Evolutionary conservation across 1,139 yeast species (phyloP), one percentile per base, ranked within the genome.

Genomic region (Kodamaea plutei): DNA sequence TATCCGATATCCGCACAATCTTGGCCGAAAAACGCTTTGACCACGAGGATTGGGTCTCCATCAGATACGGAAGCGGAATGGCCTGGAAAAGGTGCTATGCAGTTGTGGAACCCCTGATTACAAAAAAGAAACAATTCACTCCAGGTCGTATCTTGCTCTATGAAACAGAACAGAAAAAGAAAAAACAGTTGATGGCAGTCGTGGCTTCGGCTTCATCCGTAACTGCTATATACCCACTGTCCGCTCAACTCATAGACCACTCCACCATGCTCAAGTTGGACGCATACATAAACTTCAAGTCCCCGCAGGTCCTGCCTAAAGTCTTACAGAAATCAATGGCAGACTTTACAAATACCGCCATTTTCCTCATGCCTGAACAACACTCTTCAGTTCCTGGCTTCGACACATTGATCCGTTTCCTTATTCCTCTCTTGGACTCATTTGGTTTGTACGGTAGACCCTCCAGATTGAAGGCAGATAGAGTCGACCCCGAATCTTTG

Each of bases 61-160:
- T 91, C 15, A 69, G 97, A 43, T 89, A 89, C 56, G 97, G 97
- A 10, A 76, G 93, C 11, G 98, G 98, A 20, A 87, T 87, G 95
- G 96, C 96, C 1, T 91, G 97, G 96, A 84, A 83, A 51, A 72
- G 95, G 40, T 89, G 96, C 52, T 91, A 75, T 65, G 91, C 95
- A 1, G 95, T 88, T n/a, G 75, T 89, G 35, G 87, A 89, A 39
- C 96, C 95, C 6, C 57, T 64, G 22, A 37, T 61, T 60, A 6
- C 61, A 50, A 58, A 78, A 55, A 63, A 50, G 40, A 68, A 62
- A 48, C 52, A 40, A 40, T 64, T 71, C 41, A 47, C 60, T 19
- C 66, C 79, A 21, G 81, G 89, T 21, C 62, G 76, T 39, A 75
- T 80, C 11, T 61, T 71, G 19, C 78, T 82, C 43, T 83, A 69